Base-by-base conservation (phyloP, 768 basidiomycete species). In the Tubosaeta brunneosetosa region DNA sequence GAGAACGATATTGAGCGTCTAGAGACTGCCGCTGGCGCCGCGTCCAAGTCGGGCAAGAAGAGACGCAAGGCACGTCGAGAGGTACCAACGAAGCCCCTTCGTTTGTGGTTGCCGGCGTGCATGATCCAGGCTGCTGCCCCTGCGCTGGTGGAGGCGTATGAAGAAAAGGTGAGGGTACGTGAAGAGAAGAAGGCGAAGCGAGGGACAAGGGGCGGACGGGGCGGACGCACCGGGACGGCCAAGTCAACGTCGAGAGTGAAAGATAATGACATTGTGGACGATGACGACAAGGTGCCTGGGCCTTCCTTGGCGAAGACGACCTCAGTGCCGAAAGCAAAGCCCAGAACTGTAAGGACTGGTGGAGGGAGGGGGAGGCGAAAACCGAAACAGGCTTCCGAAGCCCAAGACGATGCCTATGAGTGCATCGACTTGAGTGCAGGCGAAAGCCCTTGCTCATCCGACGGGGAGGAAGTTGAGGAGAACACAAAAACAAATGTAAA, bases 101-200 rank as follows among this genome's bases (percentile, higher is more conserved):
- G 86, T 13, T 65, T 92, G 11, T 95, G 92, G 92, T 78, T 93
- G 69, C 88, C 92, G 0, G 90, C 87, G 22, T 84, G 78, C 49
- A 85, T 95, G 76, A 79, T 94, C 11, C 69, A 73, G 12, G 66
- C 82, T 31, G 89, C 80, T 2, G 85, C 83, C 53, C 87, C 90
- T 9, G 68, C 70, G 4, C 63, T 94, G 22, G 85, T 86, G 5
- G 69, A 78, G 40, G 77, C 77, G 16, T 93, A 77, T 56, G 82
- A 89, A 52, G 77, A 73, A 11, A 88, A 83, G 58, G 65, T 66
- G 36, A 71, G 67, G 36, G 82, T 66, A 80, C 83, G 62, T 63
- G 72, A 16, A 71, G 69, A 58, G 50, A 65, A 66, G 54, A 85
- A 78, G 60, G 58, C 51, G 33, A 62, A 62, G 37, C 55, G 51